Evolutionary conservation across 306 rosid genomes (phyloP).

Genomic region (Ormosia emarginata): DNA sequence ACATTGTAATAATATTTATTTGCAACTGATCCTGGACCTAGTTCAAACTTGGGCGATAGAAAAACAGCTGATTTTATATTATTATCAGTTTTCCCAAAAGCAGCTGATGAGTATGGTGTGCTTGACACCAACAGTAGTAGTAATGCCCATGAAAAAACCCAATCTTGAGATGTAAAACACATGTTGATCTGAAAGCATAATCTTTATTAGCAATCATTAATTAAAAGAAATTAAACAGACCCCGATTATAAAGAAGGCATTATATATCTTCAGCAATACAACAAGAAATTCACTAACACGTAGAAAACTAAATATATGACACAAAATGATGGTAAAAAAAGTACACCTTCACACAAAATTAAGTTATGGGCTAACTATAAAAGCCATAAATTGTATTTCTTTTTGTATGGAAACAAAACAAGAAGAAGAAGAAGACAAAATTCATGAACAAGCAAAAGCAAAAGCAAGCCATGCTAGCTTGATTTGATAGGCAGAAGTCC

Average conservation of each 20-base stretch:
- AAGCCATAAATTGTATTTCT: not conserved
- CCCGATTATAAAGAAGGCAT: not conserved
- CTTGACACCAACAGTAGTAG: conserved; percentile 17
- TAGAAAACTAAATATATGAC: not conserved
- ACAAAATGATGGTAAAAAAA: not conserved
- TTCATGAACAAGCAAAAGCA: not conserved
- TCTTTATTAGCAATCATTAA: not conserved
- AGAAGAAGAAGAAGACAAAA: too few relatives aligned
- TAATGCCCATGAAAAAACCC: conserved; percentile 23
- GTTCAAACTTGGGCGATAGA: conserved; percentile 53
- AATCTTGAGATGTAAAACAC: conserved; percentile 19
- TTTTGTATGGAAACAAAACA: not conserved
- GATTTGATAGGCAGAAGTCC: not conserved
- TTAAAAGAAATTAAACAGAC: not conserved
- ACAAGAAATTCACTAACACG: not conserved
- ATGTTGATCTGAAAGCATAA: conserved; percentile 39
- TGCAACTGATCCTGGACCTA: conserved; percentile 56
- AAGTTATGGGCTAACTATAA: not conserved
- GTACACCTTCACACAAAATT: too few relatives aligned
- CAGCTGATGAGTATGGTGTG: conserved; percentile 27
- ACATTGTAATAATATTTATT: conserved; percentile 40
- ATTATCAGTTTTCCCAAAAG: conserved; percentile 9
- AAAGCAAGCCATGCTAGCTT: not conserved
- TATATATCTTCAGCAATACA: not conserved
- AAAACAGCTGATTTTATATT: conserved; percentile 41